Conservation (phyloP, 257 asterid species). For the Galeopsis tetrahit region DNA sequence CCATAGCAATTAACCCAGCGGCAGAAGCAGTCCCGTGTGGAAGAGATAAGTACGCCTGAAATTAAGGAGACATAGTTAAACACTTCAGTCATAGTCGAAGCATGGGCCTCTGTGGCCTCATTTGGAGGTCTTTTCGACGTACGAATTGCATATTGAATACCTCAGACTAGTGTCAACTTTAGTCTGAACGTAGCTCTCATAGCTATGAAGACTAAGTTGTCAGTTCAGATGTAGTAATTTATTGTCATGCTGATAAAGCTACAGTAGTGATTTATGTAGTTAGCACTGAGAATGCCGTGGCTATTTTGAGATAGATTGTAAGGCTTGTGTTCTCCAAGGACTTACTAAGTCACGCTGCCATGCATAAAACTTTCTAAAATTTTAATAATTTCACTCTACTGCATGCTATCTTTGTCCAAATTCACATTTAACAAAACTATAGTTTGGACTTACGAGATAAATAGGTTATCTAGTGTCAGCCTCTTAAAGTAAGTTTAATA, state of each 20-base stretch:
- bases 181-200: conserved; percentile 13
- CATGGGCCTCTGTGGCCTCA: conserved; percentile 24
- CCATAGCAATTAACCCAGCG: conserved; percentile 90
- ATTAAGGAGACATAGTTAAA: conserved; percentile 31
- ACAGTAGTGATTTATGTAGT: conserved; percentile 6
- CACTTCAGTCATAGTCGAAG: conserved; percentile 17
- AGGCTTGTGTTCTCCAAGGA: conserved; percentile 14
- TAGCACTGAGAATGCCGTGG: conserved; percentile 25
- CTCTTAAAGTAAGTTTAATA: conserved; percentile 7
- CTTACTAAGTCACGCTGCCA: background rate
- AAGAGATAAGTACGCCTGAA: conserved; percentile 96
- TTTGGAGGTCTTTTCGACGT: conserved; percentile 7
- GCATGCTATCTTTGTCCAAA: conserved; percentile 10
- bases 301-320: background rate
- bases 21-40: conserved; percentile 98
- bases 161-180: conserved; percentile 14
- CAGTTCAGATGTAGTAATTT: conserved; percentile 21
- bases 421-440: conserved; percentile 16
- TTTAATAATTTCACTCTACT: conserved; percentile 22
- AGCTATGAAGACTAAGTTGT: conserved; percentile 24
- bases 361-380: conserved; percentile 18
- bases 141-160: conserved; percentile 15
- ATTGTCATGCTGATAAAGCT: conserved; percentile 8
- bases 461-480: conserved; percentile 12
- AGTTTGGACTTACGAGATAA: conserved; percentile 15